Evolutionary conservation across 2,329 filamentous ascomycete species (phyloP).

Genomic region (Penicillium corylophilum): DNA sequence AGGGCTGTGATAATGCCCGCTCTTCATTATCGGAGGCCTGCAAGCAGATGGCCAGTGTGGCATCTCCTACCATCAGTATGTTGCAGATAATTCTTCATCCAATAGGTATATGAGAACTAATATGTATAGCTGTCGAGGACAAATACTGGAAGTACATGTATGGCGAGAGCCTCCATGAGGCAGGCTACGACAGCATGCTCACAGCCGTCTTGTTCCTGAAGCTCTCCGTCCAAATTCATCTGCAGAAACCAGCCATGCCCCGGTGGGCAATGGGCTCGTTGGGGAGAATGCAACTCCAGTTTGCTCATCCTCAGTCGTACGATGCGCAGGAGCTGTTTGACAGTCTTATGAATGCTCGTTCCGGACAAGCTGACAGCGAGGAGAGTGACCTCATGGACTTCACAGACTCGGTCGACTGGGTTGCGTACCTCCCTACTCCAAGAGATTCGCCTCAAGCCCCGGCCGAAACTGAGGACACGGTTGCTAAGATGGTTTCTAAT

Average conservation of each 20-base stretch:
- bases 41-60: constrained; percentile 23
- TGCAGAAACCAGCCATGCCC: neutral
- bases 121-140: constrained; percentile 29
- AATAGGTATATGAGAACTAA: constrained; percentile 16
- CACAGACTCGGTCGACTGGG: neutral
- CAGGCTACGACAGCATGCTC: constrained; percentile 62
- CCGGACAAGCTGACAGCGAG: neutral
- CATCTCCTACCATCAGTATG: constrained; percentile 34
- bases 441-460: neutral
- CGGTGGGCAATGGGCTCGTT: neutral
- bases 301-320: neutral
- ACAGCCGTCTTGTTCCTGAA: constrained; percentile 60
- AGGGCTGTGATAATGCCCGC: constrained; percentile 50
- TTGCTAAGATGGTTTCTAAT: constrained; percentile 26
- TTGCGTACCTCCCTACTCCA: no score
- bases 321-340: neutral
- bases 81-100: neutral
- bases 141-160: constrained; percentile 32
- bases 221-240: constrained; percentile 51
- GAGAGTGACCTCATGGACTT: neutral
- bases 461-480: constrained; percentile 5
- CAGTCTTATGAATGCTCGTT: neutral
- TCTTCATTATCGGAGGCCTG: constrained; percentile 35
- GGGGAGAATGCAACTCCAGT: neutral
- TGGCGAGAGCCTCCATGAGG: constrained; percentile 51